Evolutionary conservation across 2,329 filamentous ascomycete species (phyloP).

Genomic region (Zasmidium cellare): DNA sequence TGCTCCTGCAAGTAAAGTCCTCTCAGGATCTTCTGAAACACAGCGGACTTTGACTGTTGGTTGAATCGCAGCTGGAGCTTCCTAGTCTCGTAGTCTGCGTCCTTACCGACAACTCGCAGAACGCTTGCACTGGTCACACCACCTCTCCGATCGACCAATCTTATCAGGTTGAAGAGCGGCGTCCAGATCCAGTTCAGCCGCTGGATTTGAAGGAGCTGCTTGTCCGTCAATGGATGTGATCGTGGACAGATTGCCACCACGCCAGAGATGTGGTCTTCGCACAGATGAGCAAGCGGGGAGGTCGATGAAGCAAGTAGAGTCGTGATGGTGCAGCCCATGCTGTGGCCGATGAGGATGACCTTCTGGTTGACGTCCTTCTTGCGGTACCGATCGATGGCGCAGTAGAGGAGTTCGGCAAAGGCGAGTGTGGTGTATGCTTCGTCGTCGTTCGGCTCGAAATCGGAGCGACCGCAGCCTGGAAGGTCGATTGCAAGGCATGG

Average conservation of each 20-base stretch:
- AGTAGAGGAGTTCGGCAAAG: conserved; percentile 71
- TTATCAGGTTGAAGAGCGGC: conserved; percentile 72
- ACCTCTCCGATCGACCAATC: conserved; percentile 75
- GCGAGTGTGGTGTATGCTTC: conserved; percentile 77
- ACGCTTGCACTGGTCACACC: conserved; percentile 79
- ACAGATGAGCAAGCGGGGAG: conserved; percentile 51
- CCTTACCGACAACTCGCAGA: conserved; percentile 69
- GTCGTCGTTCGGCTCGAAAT: conserved; percentile 69
- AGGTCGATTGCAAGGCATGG: conserved; percentile 87
- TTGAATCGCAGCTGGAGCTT: conserved; percentile 74
- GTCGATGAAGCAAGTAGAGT: conserved; percentile 67
- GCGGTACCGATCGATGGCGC: conserved; percentile 71
- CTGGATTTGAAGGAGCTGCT: conserved; percentile 48
- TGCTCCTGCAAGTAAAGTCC: conserved; percentile 50
- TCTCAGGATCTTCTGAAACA: conserved; percentile 79
- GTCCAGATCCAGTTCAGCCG: conserved; percentile 68
- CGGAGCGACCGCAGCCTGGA: conserved; percentile 82
- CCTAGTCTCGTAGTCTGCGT: conserved; percentile 65
- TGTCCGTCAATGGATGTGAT: conserved; percentile 53
- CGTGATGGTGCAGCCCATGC: conserved; percentile 81
- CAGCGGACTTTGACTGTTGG: conserved; percentile 75
- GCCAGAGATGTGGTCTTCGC: conserved; percentile 66
- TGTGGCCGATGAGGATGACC: conserved; percentile 82
- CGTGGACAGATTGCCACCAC: conserved; percentile 80
- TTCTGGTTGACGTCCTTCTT: conserved; percentile 64